These are phyloP conservation scores for Flaveria ramosissima DNA, from an alignment of 129 eudicot species.

Conservation along the genomic window DNA sequence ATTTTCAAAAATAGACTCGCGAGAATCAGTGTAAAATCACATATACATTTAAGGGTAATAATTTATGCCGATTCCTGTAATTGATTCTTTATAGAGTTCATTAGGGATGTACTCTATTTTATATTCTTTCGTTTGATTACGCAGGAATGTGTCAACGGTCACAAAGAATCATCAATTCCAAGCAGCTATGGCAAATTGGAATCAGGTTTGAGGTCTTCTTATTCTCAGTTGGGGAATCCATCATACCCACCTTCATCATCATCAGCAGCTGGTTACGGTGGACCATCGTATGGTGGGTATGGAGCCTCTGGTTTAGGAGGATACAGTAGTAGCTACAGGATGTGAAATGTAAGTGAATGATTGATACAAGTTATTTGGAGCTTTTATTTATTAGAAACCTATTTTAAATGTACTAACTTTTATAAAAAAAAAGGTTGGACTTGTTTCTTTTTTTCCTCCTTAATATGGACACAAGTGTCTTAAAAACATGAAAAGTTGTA, in stretches of 20 bases:
- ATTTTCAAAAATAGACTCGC: too few relatives aligned
- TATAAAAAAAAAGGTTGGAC: conserved; percentile 10
- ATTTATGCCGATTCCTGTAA: background rate
- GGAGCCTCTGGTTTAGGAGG: conserved; percentile 75
- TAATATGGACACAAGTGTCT: conserved; percentile 6
- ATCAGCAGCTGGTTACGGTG: conserved; percentile 30
- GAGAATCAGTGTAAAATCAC: background rate
- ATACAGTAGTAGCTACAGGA: conserved; percentile 67
- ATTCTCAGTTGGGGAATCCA: conserved; percentile 51
- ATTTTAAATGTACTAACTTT: conserved; percentile 26
- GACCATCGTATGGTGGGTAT: conserved; percentile 45
- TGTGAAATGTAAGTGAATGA: conserved; percentile 41
- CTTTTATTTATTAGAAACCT: conserved; percentile 11
- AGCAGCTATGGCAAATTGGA: conserved; percentile 53
- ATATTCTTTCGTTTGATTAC: background rate
- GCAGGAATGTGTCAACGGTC: conserved; percentile 51
- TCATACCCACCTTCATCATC: conserved; percentile 52
- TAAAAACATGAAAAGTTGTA: background rate
- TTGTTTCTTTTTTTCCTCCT: background rate
- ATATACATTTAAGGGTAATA: background rate
- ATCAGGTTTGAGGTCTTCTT: conserved; percentile 61
- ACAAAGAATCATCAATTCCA: conserved; percentile 39
- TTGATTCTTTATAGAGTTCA: background rate
- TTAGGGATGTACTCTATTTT: background rate
- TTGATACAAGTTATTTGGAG: conserved; percentile 12